phyloP scores from a whole-genome alignment of 805 yeast genomes.

The Zygosaccharomyces rouxii region DNA sequence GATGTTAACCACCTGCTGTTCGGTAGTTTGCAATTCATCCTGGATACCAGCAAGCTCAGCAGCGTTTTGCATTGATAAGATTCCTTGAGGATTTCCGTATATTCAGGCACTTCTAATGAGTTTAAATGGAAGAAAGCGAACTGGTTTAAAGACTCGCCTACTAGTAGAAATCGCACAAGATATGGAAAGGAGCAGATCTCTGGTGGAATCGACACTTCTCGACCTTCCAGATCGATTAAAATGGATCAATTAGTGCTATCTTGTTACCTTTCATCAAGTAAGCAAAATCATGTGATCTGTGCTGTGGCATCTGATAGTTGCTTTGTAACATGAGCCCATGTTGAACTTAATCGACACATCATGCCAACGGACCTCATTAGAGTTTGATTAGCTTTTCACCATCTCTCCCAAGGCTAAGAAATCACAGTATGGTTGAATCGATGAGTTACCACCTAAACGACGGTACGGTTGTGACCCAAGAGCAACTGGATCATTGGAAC shows the following conservation, averaged over 20 bases:
- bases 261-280: not conserved
- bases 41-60: slow-evolving; percentile 23
- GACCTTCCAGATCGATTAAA: not conserved
- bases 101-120: not conserved
- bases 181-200: too few relatives aligned
- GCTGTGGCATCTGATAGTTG: slow-evolving; percentile 1
- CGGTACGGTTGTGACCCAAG: slow-evolving; percentile 39
- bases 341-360: not conserved
- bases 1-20: slow-evolving; percentile 42
- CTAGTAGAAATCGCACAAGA: too few relatives aligned
- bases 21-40: slow-evolving; percentile 28
- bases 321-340: not conserved
- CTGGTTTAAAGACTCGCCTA: too few relatives aligned
- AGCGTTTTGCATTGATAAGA: slow-evolving; percentile 5
- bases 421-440: not conserved
- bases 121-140: too few relatives aligned
- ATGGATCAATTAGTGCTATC: not conserved
- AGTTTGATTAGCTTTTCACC: not conserved
- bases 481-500: slow-evolving; percentile 65
- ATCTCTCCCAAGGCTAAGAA: too few relatives aligned
- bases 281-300: slow-evolving; percentile 1
- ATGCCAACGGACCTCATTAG: not conserved
- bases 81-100: not conserved
- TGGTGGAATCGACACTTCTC: not conserved
- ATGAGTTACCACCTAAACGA: slow-evolving; percentile 27